Conservation (phyloP, 208 protist species). For the Leishmania amazonensis region DNA sequence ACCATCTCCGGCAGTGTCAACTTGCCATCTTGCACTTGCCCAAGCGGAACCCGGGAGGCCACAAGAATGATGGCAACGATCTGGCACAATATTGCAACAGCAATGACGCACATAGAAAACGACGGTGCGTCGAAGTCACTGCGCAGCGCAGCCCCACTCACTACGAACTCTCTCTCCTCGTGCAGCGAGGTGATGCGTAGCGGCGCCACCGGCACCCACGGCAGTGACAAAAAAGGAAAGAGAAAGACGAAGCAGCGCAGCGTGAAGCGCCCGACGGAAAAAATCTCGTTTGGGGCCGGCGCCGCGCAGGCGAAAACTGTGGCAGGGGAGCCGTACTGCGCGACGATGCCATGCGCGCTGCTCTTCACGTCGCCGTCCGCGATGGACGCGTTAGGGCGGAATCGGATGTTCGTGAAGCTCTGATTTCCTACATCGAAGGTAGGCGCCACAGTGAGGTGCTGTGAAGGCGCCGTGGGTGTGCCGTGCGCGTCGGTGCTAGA, state of each 20-base stretch:
- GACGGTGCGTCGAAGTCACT: constrained; percentile 65
- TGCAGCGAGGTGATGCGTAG: constrained; percentile 56
- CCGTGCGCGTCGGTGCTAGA: neutral
- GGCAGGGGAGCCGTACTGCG: constrained; percentile 30
- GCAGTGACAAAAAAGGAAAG: constrained; percentile 78
- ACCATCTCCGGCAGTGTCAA: constrained; percentile 65
- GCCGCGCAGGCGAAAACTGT: constrained; percentile 59
- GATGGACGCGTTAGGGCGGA: constrained; percentile 14
- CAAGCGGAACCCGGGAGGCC: constrained; percentile 42
- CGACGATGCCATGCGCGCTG: neutral
- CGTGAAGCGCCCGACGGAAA: constrained; percentile 41
- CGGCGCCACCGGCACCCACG: constrained; percentile 51
- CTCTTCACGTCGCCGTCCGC: constrained; percentile 24
- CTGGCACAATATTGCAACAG: constrained; percentile 51
- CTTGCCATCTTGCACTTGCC: constrained; percentile 39
- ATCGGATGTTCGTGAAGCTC: constrained; percentile 24
- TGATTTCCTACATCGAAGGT: constrained; percentile 15
- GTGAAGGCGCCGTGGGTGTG: neutral
- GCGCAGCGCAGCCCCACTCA: constrained; percentile 74
- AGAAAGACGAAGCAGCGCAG: constrained; percentile 57
- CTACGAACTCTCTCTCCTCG: constrained; percentile 83
- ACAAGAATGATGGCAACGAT: constrained; percentile 61
- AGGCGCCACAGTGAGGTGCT: neutral
- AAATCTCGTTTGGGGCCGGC: constrained; percentile 55
- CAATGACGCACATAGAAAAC: constrained; percentile 43